A percentile compares a stretch with the other conserved stretches of the same genome.
phyloP scores from a whole-genome alignment of 2,329 filamentous ascomycete genomes.

The Diaporthe australafricana region DNA sequence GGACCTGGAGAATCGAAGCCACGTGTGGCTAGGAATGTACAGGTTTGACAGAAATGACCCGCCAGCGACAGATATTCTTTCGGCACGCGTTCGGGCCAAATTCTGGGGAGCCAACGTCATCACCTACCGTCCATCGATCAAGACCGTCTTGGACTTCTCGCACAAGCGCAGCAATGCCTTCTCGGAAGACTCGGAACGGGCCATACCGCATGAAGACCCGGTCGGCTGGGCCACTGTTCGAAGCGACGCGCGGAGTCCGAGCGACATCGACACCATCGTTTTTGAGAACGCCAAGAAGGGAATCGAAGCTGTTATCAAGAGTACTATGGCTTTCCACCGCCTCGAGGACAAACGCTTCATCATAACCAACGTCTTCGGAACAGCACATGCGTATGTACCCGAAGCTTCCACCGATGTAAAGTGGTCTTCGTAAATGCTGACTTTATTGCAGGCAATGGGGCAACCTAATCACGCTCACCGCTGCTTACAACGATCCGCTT shows the following conservation, averaged over 20 bases:
- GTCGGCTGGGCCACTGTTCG: slow-evolving; percentile 42
- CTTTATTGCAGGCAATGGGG: slow-evolving; percentile 83
- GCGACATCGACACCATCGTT: slow-evolving; percentile 58
- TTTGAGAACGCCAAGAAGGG: slow-evolving; percentile 70
- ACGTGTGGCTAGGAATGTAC: slow-evolving; percentile 62
- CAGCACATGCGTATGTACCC: slow-evolving; percentile 87
- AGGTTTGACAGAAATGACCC: slow-evolving; percentile 74
- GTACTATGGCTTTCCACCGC: slow-evolving; percentile 83
- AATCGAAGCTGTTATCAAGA: slow-evolving; percentile 81
- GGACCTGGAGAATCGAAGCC: slow-evolving; percentile 40
- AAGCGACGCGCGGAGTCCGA: slow-evolving; percentile 49
- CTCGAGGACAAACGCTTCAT: slow-evolving; percentile 76
- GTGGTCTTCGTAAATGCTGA: slow-evolving; percentile 14
- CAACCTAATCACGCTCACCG: slow-evolving; percentile 90
- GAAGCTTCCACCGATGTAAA: neutral
- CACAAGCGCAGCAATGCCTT: slow-evolving; percentile 44
- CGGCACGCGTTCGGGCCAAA: slow-evolving; percentile 88
- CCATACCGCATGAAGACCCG: slow-evolving; percentile 35
- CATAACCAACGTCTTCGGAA: slow-evolving; percentile 96
- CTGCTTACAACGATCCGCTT: slow-evolving; percentile 76
- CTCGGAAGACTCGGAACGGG: slow-evolving; percentile 50
- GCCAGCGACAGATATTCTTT: slow-evolving; percentile 81
- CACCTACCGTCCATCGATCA: slow-evolving; percentile 82
- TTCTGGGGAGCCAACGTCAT: slow-evolving; percentile 95
- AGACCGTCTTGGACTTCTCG: slow-evolving; percentile 65